Conservation (phyloP, 495 filamentous ascomycete species). For the Penicillium dipodomyicola region DNA sequence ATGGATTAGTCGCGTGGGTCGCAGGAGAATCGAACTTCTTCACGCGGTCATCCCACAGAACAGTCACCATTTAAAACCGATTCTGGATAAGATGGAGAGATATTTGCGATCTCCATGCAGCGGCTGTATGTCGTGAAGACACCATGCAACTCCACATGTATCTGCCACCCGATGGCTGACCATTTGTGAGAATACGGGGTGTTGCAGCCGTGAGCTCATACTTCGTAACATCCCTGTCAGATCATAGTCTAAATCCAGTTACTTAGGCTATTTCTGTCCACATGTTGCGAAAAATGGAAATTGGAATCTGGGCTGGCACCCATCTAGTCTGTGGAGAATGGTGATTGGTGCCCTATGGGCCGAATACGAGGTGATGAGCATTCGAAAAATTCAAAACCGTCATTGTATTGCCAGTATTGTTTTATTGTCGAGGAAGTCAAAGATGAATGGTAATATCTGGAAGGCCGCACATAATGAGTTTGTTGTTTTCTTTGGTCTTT, state of each 20-base stretch:
- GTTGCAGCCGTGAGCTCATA: not conserved
- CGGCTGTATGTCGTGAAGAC: not conserved
- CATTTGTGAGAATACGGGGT: not conserved
- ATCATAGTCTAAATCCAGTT: not conserved
- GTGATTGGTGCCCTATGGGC: constrained; percentile 11
- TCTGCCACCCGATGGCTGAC: not conserved
- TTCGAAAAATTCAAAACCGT: not conserved
- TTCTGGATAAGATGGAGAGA: not conserved
- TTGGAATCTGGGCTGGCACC: not conserved
- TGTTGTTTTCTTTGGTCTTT: not conserved
- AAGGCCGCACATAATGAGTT: not conserved
- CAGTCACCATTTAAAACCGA: not conserved
- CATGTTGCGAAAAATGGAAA: not conserved
- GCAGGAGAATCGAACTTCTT: not conserved
- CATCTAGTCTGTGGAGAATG: not conserved
- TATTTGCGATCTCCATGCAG: not conserved
- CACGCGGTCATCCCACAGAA: too few species aligned
- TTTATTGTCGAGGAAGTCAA: not conserved
- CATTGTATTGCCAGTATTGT: not conserved
- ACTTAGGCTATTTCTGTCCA: not conserved
- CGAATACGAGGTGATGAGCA: constrained; percentile 8
- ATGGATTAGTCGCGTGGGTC: not conserved
- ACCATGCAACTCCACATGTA: not conserved
- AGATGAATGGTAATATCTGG: not conserved
- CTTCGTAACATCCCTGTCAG: not conserved